Evolutionary conservation across 1,284 basidiomycete species (phyloP).

Genomic region (Pseudozyma tsukubaensis): DNA sequence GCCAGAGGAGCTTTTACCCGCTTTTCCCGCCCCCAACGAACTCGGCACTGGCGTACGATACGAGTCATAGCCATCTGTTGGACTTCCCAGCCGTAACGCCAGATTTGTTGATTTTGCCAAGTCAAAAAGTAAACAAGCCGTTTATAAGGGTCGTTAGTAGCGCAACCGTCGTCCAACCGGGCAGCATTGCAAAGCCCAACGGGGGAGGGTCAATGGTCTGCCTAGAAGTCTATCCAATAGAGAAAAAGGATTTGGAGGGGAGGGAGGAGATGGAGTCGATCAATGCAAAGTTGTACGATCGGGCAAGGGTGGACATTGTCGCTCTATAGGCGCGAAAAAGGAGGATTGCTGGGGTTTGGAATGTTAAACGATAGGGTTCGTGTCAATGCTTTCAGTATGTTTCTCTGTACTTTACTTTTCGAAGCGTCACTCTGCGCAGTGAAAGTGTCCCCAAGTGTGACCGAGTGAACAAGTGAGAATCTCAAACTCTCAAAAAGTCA

Average conservation of each 20-base stretch:
- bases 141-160: slow-evolving; percentile 74
- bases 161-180: slow-evolving; percentile 78
- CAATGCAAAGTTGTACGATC: slow-evolving; percentile 33
- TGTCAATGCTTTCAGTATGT: too few species aligned
- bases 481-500: too few species aligned
- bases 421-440: too few species aligned
- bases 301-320: slow-evolving; percentile 52
- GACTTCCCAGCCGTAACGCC: slow-evolving; percentile 72
- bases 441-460: too few species aligned
- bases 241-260: slow-evolving; percentile 2
- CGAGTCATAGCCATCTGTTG: slow-evolving; percentile 55
- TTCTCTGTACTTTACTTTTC: too few species aligned
- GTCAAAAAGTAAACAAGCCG: slow-evolving; percentile 65
- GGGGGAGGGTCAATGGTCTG: too few species aligned
- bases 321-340: slow-evolving; percentile 23
- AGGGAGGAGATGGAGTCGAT: neutral
- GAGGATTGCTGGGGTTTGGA: too few species aligned
- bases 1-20: slow-evolving; percentile 94
- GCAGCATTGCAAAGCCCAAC: slow-evolving; percentile 1
- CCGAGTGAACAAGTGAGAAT: too few species aligned
- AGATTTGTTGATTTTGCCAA: slow-evolving; percentile 85
- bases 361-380: too few species aligned
- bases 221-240: slow-evolving; percentile 30
- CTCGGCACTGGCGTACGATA: slow-evolving; percentile 68
- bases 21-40: slow-evolving; percentile 86